Evolutionary conservation across 441 rosid species (phyloP).

Genomic region (Brassica hybrid): DNA sequence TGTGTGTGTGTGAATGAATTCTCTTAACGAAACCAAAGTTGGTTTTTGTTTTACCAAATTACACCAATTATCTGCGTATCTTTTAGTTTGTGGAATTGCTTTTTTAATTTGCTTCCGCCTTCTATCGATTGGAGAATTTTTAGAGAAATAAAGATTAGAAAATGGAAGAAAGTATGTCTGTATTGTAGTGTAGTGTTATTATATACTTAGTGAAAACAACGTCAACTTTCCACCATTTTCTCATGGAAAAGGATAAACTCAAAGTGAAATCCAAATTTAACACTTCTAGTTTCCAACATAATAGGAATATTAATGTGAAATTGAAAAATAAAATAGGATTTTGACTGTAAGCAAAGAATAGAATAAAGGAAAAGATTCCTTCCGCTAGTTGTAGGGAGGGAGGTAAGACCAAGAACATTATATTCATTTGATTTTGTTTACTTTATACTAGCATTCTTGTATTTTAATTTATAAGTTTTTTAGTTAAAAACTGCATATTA

Average conservation of each 20-base stretch:
- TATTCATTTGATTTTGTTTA: constrained; percentile 11
- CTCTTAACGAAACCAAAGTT: constrained; percentile 11
- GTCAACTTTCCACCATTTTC: constrained; percentile 24
- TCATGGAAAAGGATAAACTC: constrained; percentile 6
- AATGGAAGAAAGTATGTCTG: not conserved
- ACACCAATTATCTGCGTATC: not conserved
- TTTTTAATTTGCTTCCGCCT: constrained; percentile 16
- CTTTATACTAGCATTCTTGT: not conserved
- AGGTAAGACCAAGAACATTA: constrained; percentile 22
- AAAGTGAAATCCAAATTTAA: not conserved
- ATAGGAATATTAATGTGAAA: constrained; percentile 5
- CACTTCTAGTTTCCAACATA: constrained; percentile 8
- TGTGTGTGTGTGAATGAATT: not conserved
- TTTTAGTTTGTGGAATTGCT: constrained; percentile 36
- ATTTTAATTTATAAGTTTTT: no score
- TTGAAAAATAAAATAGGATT: not conserved
- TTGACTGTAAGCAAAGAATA: constrained; percentile 24
- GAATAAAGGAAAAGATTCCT: constrained; percentile 5
- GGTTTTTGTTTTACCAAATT: constrained; percentile 21
- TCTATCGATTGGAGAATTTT: not conserved
- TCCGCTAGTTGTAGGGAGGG: constrained; percentile 3
- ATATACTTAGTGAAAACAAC: constrained; percentile 17
- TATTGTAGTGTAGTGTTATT: no score
- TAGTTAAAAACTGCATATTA: no score
- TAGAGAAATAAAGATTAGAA: constrained; percentile 18